Evolutionary conservation across 2,329 filamentous ascomycete species (phyloP).

Genomic region (Tolypocladium endophyticum): DNA sequence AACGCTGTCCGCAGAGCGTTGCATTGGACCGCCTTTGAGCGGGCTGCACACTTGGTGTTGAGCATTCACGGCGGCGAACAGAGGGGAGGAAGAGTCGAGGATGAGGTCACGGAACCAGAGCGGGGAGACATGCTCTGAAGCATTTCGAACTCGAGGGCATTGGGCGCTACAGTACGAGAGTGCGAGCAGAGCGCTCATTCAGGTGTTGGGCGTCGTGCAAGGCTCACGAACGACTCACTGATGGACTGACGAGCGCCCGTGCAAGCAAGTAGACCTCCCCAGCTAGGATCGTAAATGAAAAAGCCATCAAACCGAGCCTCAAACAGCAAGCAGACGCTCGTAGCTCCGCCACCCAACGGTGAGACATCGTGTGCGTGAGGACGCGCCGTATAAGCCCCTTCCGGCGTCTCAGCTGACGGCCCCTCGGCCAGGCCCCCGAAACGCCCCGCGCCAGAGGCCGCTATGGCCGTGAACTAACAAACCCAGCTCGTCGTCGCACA

Average conservation of each 20-base stretch:
- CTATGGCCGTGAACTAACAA: background rate
- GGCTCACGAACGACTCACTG: background rate
- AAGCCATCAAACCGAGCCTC: background rate
- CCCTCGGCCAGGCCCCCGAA: background rate
- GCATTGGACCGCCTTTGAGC: background rate
- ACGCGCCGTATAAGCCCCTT: background rate
- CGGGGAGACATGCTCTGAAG: background rate
- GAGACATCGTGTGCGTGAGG: background rate
- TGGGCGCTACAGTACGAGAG: background rate
- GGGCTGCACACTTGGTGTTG: background rate
- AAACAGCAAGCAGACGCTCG: background rate
- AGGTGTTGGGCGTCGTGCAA: background rate
- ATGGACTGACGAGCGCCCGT: background rate
- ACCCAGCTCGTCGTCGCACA: background rate
- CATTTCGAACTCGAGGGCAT: background rate
- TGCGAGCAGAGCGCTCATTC: background rate
- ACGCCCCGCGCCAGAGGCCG: background rate
- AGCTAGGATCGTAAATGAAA: background rate
- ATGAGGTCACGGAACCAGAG: too few species aligned
- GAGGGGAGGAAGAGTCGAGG: background rate
- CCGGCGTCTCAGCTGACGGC: background rate
- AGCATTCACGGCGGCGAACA: background rate
- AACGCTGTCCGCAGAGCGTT: background rate
- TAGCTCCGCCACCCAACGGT: background rate
- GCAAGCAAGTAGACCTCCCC: background rate